Base-by-base conservation (phyloP, 2,329 filamentous ascomycete genomes). In the Sporothrix dimorphospora region DNA sequence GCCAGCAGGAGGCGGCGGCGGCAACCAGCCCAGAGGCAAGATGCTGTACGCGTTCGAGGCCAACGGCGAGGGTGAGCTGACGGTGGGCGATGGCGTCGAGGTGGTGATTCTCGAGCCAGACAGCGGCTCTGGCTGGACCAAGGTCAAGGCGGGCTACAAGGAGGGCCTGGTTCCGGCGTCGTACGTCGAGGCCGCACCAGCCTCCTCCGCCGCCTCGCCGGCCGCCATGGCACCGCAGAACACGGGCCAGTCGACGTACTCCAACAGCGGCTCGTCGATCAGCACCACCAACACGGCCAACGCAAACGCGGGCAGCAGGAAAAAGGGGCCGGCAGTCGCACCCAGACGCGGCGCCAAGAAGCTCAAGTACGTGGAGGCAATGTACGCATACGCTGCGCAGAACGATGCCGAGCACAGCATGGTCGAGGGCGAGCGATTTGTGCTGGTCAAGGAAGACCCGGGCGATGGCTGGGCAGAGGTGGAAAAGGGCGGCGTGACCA, bases 391-490 rank as follows among this genome's bases (percentile, higher is more conserved):
- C 80, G 86, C 90, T 69, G 94, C 95, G 21, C 91, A 94, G 77
- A 94, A 90, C 76, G 93, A 97, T 6, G 88, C 89, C 8, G 96
- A 99, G 82, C 94, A 95, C 81, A 94, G 87, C 78, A 99, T 99
- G 93, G 80, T 81, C 0, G 95, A 97, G 81, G 96, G 96, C 0
- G 96, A 99, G 81, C 88, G 90, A 69, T 97, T 99, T 78, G 94
- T 99, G 51, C 85, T 99, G 42, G 90, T 98, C 74, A 94, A 91
- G 77, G 90, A 93, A 72, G 95, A 98, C 79, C 88, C 90, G 0
- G 96, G 96, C 1, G 96, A 98, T 83, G 96, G 96, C 0, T 99
- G 96, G 96, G 93, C 91, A 38, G 96, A 98, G 83, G 96, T 99
- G 21, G 96, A 98, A 83, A 94, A 93, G 81, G 94, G 93, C 21